Percentiles rank a stretch among this genome's conserved stretches.
Conservation (phyloP, 768 basidiomycete species). For the Coprinellus micaceus region DNA sequence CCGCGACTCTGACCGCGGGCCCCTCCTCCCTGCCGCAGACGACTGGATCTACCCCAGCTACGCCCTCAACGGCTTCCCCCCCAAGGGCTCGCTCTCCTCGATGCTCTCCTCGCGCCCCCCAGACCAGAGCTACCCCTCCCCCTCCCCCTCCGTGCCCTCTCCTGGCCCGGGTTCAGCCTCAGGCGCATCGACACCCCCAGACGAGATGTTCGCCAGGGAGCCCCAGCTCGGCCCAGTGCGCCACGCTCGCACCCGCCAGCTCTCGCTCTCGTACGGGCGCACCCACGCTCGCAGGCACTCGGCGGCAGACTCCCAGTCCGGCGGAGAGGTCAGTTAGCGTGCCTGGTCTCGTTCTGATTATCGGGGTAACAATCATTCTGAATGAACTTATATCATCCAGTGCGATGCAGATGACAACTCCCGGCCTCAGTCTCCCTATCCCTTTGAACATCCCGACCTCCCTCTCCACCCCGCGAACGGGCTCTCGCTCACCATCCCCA, state of each 20-base stretch:
- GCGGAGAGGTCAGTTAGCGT: not conserved
- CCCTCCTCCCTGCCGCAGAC: slow-evolving; percentile 1
- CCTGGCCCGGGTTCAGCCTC: slow-evolving; percentile 21
- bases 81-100: slow-evolving; percentile 11
- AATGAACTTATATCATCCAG: not conserved
- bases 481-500: slow-evolving; percentile 2
- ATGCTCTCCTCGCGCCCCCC: slow-evolving; percentile 9
- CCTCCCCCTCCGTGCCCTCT: slow-evolving; percentile 36
- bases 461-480: not conserved
- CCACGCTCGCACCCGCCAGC: slow-evolving; percentile 24
- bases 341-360: not conserved
- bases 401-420: not conserved
- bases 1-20: not conserved
- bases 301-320: not conserved
- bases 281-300: not conserved
- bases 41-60: slow-evolving; percentile 15
- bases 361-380: not conserved
- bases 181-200: not conserved
- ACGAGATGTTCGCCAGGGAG: not conserved
- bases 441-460: not conserved
- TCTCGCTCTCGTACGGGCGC: slow-evolving; percentile 21
- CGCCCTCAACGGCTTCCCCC: too few relatives aligned
- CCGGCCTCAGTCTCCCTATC: not conserved
- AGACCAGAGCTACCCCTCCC: slow-evolving; percentile 31
- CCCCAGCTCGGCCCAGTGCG: slow-evolving; percentile 7